Conservation (phyloP, 2,329 filamentous ascomycete genomes). For the Cladosporium sp. region DNA sequence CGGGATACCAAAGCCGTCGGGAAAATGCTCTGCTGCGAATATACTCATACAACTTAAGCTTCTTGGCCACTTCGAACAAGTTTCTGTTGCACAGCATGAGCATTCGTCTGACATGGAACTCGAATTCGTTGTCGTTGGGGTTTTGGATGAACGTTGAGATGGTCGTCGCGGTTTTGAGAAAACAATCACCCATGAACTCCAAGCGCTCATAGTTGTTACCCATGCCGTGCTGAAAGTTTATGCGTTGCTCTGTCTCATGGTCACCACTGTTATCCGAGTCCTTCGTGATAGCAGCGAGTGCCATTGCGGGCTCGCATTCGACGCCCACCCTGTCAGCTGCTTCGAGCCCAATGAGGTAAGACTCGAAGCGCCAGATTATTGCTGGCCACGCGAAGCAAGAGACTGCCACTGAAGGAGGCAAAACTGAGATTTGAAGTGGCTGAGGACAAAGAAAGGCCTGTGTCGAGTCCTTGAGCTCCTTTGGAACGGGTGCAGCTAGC, state of each 20-base stretch:
- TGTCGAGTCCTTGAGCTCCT: slow-evolving; percentile 49
- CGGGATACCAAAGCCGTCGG: slow-evolving; percentile 81
- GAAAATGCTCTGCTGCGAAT: slow-evolving; percentile 81
- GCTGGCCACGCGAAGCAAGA: slow-evolving; percentile 75
- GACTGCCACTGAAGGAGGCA: slow-evolving; percentile 64
- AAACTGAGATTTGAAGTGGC: slow-evolving; percentile 67
- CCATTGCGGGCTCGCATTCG: slow-evolving; percentile 60
- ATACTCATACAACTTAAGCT: slow-evolving; percentile 64
- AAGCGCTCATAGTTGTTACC: slow-evolving; percentile 91
- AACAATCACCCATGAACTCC: slow-evolving; percentile 89
- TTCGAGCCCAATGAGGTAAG: slow-evolving; percentile 73
- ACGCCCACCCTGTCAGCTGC: slow-evolving; percentile 63
- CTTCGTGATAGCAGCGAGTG: slow-evolving; percentile 87
- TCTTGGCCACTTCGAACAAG: slow-evolving; percentile 69
- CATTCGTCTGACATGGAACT: slow-evolving; percentile 90
- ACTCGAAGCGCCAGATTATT: slow-evolving; percentile 78
- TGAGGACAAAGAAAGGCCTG: slow-evolving; percentile 65
- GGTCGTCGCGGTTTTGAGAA: slow-evolving; percentile 92
- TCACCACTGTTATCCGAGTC: slow-evolving; percentile 82
- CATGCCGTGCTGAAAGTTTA: slow-evolving; percentile 80
- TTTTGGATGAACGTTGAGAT: slow-evolving; percentile 76
- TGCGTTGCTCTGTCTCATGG: slow-evolving; percentile 54
- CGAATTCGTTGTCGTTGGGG: slow-evolving; percentile 74
- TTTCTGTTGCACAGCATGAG: slow-evolving; percentile 86
- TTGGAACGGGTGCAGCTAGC: slow-evolving; percentile 61